Evolutionary conservation across 2,329 filamentous ascomycete species (phyloP).

Genomic region (Xylaria sp.): DNA sequence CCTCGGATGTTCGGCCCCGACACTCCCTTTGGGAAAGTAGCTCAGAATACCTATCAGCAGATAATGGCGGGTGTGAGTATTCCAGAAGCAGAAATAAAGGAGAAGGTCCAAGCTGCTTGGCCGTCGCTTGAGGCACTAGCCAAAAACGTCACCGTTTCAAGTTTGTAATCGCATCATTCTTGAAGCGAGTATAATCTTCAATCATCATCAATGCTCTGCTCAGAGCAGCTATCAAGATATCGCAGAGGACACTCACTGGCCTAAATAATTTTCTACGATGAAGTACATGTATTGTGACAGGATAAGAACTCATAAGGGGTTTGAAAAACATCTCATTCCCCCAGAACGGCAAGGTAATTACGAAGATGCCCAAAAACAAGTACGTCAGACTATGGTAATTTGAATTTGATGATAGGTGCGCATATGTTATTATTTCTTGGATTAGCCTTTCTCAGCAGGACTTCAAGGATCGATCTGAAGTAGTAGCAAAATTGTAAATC

Average conservation of each 20-base stretch:
- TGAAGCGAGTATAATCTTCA: neutral
- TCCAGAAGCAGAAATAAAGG: slow-evolving; percentile 39
- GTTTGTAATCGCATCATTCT: slow-evolving; percentile 24
- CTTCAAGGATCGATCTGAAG: neutral
- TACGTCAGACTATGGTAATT: neutral
- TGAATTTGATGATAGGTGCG: neutral
- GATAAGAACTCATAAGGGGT: neutral
- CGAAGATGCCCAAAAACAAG: neutral
- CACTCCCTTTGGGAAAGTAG: slow-evolving; percentile 42
- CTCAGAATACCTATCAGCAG: slow-evolving; percentile 42
- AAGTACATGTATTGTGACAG: neutral
- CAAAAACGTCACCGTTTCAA: slow-evolving; percentile 34
- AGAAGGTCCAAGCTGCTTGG: slow-evolving; percentile 38
- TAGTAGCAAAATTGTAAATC: neutral
- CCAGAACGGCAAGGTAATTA: neutral
- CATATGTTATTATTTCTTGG: neutral
- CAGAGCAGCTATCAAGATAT: neutral
- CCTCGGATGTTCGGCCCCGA: slow-evolving; percentile 40
- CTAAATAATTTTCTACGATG: neutral
- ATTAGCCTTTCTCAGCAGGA: neutral
- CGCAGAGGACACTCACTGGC: neutral
- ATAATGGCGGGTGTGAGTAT: slow-evolving; percentile 40
- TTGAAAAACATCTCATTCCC: neutral
- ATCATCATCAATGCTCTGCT: neutral
- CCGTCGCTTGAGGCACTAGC: slow-evolving; percentile 39